phyloP scores from a whole-genome alignment of 2,329 filamentous ascomycete species.

The Mycosphaerella arachidis region DNA sequence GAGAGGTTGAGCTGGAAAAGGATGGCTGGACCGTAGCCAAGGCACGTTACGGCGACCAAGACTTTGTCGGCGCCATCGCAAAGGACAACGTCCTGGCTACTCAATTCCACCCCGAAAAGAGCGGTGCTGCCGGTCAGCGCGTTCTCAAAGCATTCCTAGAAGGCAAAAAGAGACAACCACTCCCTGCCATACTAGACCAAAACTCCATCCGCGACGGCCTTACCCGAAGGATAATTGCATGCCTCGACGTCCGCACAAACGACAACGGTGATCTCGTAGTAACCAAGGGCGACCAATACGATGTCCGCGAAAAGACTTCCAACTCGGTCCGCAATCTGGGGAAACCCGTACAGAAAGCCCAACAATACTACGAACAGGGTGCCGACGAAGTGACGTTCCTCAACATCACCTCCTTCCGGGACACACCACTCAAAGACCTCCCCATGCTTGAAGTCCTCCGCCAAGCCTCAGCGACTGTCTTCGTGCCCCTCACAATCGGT shows the following conservation, averaged over 20 bases:
- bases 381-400: constrained; percentile 96
- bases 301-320: constrained; percentile 81
- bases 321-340: constrained; percentile 81
- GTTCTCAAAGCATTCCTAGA: constrained; percentile 81
- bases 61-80: constrained; percentile 86
- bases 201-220: constrained; percentile 58
- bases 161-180: constrained; percentile 56
- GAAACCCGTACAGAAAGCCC: constrained; percentile 93
- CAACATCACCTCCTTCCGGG: constrained; percentile 97
- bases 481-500: constrained; percentile 91
- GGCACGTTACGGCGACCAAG: constrained; percentile 78
- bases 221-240: constrained; percentile 91
- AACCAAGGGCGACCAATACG: constrained; percentile 97
- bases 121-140: constrained; percentile 78
- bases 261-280: constrained; percentile 93
- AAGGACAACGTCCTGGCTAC: constrained; percentile 83
- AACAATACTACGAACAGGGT: constrained; percentile 90
- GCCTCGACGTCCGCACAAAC: constrained; percentile 90
- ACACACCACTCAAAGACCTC: constrained; percentile 84
- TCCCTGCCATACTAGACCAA: constrained; percentile 40
- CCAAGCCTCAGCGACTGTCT: constrained; percentile 81
- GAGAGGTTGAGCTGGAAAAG: constrained; percentile 65
- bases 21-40: constrained; percentile 92
- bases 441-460: constrained; percentile 95
- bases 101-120: constrained; percentile 98